Evolutionary conservation across 129 eudicot species (phyloP), one percentile per base, ranked within the genome.

Genomic region (Logfia minima): DNA sequence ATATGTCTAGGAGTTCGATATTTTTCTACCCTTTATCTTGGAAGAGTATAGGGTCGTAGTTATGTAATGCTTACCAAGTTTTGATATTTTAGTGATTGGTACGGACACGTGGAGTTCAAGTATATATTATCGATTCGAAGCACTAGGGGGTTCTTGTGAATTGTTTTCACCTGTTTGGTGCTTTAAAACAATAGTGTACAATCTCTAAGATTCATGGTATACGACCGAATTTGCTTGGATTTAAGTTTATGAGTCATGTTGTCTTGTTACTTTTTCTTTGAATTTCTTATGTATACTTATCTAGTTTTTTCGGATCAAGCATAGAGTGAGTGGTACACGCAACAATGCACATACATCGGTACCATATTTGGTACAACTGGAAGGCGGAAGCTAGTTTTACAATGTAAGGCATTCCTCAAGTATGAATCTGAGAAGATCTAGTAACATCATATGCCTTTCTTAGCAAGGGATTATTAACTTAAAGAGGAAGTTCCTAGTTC

Each of bases 51-150:
- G 43, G 64, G 43, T 71, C 31, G 29, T 71, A 51, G 24, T 71
- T 32, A 51, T 26, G 45, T 16, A 71, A 29, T 32, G 55, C 31
- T n/a, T 19, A 5, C 34, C 7, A 21, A n/a, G 53, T 58, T 73
- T 21, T 32, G 67, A 16, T 73, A 34, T 73, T n/a, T 32, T 39
- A 32, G 3, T 60, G 37, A 34, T 35, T 18, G 35, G 22, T 58
- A 72, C 51, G 13, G 21, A 59, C 66, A 53, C 34, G 48, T 55
- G 77, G 77, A 31, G 53, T 72, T 55, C 8, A 3, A 59, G 45
- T 73, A 68, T 68, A 29, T 68, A 37, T 5, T 68, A 39, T 68
- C 19, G 1, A 68, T 68, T 18, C n/a, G 55, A n/a, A 19, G 72
- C 55, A 68, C 8, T 8, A 37, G 70, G 26, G 32, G 55, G 23